phyloP scores from a whole-genome alignment of 768 basidiomycete genomes.

The Rhodotorula sphaerocarpa region DNA sequence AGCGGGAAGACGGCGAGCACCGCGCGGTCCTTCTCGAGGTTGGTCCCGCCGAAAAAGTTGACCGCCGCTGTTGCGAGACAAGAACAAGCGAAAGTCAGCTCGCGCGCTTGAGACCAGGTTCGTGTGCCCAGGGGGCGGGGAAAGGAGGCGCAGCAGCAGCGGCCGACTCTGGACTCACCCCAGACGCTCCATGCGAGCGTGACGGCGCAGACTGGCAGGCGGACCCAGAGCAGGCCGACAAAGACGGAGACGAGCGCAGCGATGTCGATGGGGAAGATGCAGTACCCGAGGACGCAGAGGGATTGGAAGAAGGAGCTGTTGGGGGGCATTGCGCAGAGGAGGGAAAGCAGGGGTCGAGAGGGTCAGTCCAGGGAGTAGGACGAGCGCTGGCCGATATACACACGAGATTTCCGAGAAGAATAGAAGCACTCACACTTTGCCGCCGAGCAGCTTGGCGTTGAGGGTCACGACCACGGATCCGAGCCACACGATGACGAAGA shows the following conservation, averaged over 20 bases:
- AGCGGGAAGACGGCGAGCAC: slow-evolving; percentile 93
- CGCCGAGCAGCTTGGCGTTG: slow-evolving; percentile 68
- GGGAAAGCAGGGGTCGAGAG: no score
- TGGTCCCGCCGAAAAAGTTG: slow-evolving; percentile 90
- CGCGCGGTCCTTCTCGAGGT: slow-evolving; percentile 70
- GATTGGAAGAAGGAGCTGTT: slow-evolving; percentile 71
- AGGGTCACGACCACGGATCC: slow-evolving; percentile 86
- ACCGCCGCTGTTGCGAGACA: slow-evolving; percentile 59
- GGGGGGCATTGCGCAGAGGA: slow-evolving; percentile 51
- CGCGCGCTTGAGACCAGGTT: background rate
- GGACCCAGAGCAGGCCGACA: slow-evolving; percentile 72
- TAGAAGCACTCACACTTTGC: slow-evolving; percentile 43
- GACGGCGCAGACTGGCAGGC: slow-evolving; percentile 72
- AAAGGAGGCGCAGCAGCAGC: no score
- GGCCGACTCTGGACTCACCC: slow-evolving; percentile 67
- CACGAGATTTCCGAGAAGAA: no score
- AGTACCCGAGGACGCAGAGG: slow-evolving; percentile 88
- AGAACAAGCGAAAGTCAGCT: background rate
- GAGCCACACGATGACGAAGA: slow-evolving; percentile 73
- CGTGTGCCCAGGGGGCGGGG: background rate
- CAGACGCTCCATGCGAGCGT: slow-evolving; percentile 96
- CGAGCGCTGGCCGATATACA: no score
- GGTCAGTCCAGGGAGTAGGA: no score
- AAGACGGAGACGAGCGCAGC: slow-evolving; percentile 82
- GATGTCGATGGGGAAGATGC: slow-evolving; percentile 82